phyloP scores from a whole-genome alignment of 1,284 basidiomycete species.

The Cutaneotrichosporon arboriforme region DNA sequence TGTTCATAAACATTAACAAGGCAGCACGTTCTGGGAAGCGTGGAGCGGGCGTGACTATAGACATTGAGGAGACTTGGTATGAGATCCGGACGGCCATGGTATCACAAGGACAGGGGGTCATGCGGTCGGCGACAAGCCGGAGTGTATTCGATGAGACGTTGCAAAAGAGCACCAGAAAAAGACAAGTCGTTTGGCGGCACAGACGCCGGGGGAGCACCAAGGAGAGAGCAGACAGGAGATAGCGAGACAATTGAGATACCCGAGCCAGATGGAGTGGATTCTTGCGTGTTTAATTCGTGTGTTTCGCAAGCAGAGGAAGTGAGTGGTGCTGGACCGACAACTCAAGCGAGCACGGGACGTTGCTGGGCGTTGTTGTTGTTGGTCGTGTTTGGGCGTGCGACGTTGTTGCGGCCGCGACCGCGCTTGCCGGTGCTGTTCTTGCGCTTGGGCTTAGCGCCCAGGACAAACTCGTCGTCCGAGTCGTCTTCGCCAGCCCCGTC shows the following conservation, averaged over 20 bases:
- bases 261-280: neutral
- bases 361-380: no score
- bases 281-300: neutral
- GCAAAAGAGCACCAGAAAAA: no score
- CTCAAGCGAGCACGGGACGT: slow-evolving; percentile 11
- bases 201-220: neutral
- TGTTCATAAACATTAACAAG: no score
- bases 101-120: neutral
- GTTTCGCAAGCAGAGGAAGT: neutral
- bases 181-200: no score
- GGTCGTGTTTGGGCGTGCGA: neutral
- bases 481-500: slow-evolving; percentile 11
- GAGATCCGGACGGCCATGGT: neutral
- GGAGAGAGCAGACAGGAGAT: no score
- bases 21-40: no score
- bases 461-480: slow-evolving; percentile 20
- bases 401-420: slow-evolving; percentile 5
- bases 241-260: neutral
- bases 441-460: slow-evolving; percentile 19
- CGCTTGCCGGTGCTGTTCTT: slow-evolving; percentile 11
- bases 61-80: no score
- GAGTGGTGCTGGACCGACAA: neutral
- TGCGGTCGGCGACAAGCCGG: no score
- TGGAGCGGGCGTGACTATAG: no score
- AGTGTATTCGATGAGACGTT: no score